phyloP scores from a whole-genome alignment of 768 basidiomycete species.

The Postia placenta region DNA sequence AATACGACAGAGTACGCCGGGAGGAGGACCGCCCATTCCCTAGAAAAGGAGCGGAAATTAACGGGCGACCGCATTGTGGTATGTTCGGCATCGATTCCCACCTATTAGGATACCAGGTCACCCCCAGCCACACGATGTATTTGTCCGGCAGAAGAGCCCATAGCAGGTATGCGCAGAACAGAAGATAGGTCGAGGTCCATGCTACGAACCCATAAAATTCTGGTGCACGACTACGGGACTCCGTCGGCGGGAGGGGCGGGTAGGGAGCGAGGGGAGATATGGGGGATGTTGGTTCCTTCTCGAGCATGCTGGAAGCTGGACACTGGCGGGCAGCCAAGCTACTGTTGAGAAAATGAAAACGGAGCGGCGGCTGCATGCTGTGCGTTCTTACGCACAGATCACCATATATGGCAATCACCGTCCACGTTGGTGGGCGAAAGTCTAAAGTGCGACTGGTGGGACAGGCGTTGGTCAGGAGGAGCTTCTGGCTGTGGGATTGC shows the following conservation, averaged over 20 bases:
- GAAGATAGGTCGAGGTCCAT: slow-evolving; percentile 69
- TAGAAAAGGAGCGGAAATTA: slow-evolving; percentile 26
- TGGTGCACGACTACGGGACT: slow-evolving; percentile 59
- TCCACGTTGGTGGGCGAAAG: slow-evolving; percentile 16
- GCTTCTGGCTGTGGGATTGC: slow-evolving; percentile 1
- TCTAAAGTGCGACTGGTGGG: slow-evolving; percentile 16
- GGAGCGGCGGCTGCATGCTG: slow-evolving; percentile 1
- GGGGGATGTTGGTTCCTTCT: slow-evolving; percentile 36
- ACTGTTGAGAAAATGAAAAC: slow-evolving; percentile 2
- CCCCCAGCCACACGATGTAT: slow-evolving; percentile 57
- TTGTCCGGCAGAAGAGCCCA: slow-evolving; percentile 80
- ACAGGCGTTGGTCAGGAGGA: slow-evolving; percentile 1
- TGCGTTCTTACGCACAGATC: slow-evolving; percentile 1
- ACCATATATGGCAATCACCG: slow-evolving; percentile 6
- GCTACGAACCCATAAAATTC: slow-evolving; percentile 92
- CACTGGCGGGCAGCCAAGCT: background rate
- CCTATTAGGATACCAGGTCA: slow-evolving; percentile 89
- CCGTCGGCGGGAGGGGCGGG: slow-evolving; percentile 33
- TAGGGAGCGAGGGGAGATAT: slow-evolving; percentile 37
- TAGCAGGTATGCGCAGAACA: slow-evolving; percentile 64
- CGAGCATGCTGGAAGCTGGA: slow-evolving; percentile 2
- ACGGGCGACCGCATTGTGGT: background rate
- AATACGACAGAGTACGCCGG: slow-evolving; percentile 73
- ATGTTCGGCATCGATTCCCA: slow-evolving; percentile 25
- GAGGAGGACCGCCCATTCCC: slow-evolving; percentile 81